Percentiles rank a stretch among this genome's conserved stretches.
These are phyloP conservation scores for Yarrowia alimentaria DNA, from an alignment of 805 yeast genomes.

Conservation along the genomic window DNA sequence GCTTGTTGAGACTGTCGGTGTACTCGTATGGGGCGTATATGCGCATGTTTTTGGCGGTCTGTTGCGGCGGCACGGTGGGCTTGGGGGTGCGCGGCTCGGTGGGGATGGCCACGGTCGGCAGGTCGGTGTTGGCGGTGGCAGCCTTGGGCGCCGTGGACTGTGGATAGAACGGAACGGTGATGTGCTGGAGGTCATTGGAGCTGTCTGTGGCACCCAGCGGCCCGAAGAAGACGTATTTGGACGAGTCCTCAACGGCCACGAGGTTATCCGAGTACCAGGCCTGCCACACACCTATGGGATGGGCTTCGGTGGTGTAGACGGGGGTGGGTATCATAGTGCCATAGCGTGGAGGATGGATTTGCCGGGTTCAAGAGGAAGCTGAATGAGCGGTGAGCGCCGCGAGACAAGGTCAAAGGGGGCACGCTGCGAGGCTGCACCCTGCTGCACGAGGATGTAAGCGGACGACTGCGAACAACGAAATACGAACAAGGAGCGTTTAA, in stretches of 20 bases:
- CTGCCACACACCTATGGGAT: constrained; percentile 38
- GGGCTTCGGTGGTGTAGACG: constrained; percentile 30
- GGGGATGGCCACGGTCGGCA: constrained; percentile 1
- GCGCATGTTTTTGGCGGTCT: constrained; percentile 27
- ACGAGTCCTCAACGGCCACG: constrained; percentile 28
- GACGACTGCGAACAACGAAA: constrained; percentile 1
- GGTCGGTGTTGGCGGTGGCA: background rate
- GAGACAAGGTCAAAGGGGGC: constrained; percentile 24
- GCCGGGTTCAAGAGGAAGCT: too few relatives aligned
- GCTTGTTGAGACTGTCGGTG: constrained; percentile 37
- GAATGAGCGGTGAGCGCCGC: constrained; percentile 27
- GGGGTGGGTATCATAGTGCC: constrained; percentile 28
- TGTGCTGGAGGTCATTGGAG: constrained; percentile 17
- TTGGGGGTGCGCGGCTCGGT: constrained; percentile 25
- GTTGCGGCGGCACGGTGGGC: constrained; percentile 13
- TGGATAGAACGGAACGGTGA: constrained; percentile 19
- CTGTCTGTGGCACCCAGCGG: background rate
- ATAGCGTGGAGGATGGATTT: too few relatives aligned
- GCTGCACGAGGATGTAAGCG: constrained; percentile 17
- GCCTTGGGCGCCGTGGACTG: constrained; percentile 13
- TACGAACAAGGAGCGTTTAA: constrained; percentile 5
- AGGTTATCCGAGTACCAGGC: constrained; percentile 36
- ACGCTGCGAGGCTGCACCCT: constrained; percentile 21
- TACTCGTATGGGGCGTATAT: constrained; percentile 36
- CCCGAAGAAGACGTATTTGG: constrained; percentile 26